Evolutionary conservation across 805 yeast species (phyloP), one percentile per base, ranked within the genome.

Genomic region (Metschnikowia dekortorum): DNA sequence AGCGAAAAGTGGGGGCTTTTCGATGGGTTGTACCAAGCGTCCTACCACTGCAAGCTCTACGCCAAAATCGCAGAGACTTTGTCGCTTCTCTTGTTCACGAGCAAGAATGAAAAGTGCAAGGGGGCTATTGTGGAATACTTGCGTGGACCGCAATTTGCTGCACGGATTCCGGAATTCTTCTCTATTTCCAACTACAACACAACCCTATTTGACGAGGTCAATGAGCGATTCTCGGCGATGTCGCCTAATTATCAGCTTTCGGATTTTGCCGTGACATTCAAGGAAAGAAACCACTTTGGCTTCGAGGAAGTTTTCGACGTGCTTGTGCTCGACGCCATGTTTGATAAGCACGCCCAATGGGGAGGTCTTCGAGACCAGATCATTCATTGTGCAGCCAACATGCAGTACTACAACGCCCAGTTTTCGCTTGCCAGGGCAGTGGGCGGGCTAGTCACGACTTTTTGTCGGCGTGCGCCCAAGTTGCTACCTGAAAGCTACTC

Each of bases 361-460:
- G 14, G 6, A 4, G 67, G 68, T 1, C 66, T 79, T 34, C 73
- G 83, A 50, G 69, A 72, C 3, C 79, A 77, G 37, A 75, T 89
- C 5, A 65, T 78, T 2, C 71, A 75, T 1, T 82, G 86, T 1
- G 83, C 90, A 52, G 65, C 83, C 40, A 84, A 84, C 58, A 61
- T 82, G 44, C 89, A 89, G 53, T 76, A 75, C 57, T 75, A 82
- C 7, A 76, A 82, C 38, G 77, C 91, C 1, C 96, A 89, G 59
- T 72, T 84, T 13, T 71, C 80, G 4, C 79, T 87, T 18, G 85
- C 89, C 3, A 85, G 84, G 58, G 79, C 95, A 0, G 82, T 88
- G 78, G 90, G 92, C 45, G 89, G 94, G 1, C 70, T 90, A 33
- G 54, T 89, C 22, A 83, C 92, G 0, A 80, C 92, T 0, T 84